These are phyloP conservation scores for Diaporthe capsici DNA, from an alignment of 2,329 filamentous ascomycete genomes.

Conservation along the genomic window DNA sequence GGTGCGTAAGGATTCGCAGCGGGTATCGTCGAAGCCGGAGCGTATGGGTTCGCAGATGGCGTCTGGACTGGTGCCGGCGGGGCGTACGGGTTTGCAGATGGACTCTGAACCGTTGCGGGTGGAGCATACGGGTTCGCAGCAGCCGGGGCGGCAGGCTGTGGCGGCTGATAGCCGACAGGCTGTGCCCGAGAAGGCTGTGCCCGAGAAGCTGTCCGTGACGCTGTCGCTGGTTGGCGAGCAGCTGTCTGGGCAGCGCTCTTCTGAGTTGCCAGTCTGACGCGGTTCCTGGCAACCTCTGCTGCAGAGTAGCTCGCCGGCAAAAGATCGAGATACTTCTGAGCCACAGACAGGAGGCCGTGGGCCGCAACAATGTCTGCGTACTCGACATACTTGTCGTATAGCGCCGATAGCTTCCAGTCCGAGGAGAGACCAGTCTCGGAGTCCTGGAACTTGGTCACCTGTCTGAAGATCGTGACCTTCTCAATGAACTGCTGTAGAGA, in stretches of 20 bases:
- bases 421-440: slow-evolving; percentile 77
- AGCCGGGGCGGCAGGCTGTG: slow-evolving; percentile 53
- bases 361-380: slow-evolving; percentile 96
- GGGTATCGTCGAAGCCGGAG: slow-evolving; percentile 42
- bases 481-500: slow-evolving; percentile 95
- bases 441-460: slow-evolving; percentile 93
- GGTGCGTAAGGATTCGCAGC: slow-evolving; percentile 50
- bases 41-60: slow-evolving; percentile 52
- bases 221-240: slow-evolving; percentile 48
- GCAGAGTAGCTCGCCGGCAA: slow-evolving; percentile 87
- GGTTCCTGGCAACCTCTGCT: slow-evolving; percentile 87
- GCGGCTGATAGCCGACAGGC: slow-evolving; percentile 63
- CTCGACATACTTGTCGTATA: slow-evolving; percentile 97
- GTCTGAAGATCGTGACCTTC: slow-evolving; percentile 96
- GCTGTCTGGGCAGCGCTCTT: slow-evolving; percentile 60
- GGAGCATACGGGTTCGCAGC: slow-evolving; percentile 52
- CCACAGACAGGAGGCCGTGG: slow-evolving; percentile 87
- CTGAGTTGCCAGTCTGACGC: slow-evolving; percentile 87
- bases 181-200: slow-evolving; percentile 58
- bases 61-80: slow-evolving; percentile 45
- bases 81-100: slow-evolving; percentile 38
- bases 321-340: slow-evolving; percentile 92
- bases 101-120: slow-evolving; percentile 39
- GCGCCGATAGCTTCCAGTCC: slow-evolving; percentile 88
- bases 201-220: slow-evolving; percentile 48